Conservation (phyloP, 345 rosid genomes). For the Arabidopsis arenosa region DNA sequence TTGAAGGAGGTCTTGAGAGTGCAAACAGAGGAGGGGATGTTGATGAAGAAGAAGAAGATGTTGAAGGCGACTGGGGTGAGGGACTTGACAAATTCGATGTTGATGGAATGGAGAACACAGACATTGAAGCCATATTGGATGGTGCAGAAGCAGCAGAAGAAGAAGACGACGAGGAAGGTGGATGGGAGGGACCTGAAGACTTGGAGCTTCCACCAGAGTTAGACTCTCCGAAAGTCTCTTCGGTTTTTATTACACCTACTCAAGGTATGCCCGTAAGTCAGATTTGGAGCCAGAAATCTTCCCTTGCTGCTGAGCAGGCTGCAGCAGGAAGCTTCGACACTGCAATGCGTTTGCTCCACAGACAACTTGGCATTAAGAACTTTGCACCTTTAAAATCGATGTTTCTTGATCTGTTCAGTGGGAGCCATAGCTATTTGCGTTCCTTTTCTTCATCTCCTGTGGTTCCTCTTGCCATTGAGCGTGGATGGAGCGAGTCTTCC, state of each 20-base stretch:
- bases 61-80: conserved; percentile 83
- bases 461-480: conserved; percentile 78
- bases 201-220: conserved; percentile 91
- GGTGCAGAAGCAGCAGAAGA: conserved; percentile 56
- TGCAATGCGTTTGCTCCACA: conserved; percentile 80
- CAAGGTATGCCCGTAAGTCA: conserved; percentile 90
- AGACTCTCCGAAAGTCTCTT: conserved; percentile 66
- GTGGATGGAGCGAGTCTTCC: conserved; percentile 82
- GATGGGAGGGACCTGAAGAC: conserved; percentile 87
- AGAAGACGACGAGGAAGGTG: conserved; percentile 75
- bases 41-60: conserved; percentile 70
- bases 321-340: conserved; percentile 93
- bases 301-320: conserved; percentile 87
- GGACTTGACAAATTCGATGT: conserved; percentile 69
- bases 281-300: conserved; percentile 82
- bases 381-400: too few relatives aligned
- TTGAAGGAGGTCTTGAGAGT: conserved; percentile 80
- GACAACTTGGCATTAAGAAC: conserved; percentile 72
- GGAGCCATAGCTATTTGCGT: too few relatives aligned
- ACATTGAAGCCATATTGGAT: conserved; percentile 55
- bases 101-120: conserved; percentile 46
- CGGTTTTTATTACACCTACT: conserved; percentile 80
- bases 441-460: conserved; percentile 73
- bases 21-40: conserved; percentile 55
- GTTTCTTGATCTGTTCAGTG: too few relatives aligned